phyloP scores from a whole-genome alignment of 2,329 filamentous ascomycete genomes.

The Aureobasidium sp. region DNA sequence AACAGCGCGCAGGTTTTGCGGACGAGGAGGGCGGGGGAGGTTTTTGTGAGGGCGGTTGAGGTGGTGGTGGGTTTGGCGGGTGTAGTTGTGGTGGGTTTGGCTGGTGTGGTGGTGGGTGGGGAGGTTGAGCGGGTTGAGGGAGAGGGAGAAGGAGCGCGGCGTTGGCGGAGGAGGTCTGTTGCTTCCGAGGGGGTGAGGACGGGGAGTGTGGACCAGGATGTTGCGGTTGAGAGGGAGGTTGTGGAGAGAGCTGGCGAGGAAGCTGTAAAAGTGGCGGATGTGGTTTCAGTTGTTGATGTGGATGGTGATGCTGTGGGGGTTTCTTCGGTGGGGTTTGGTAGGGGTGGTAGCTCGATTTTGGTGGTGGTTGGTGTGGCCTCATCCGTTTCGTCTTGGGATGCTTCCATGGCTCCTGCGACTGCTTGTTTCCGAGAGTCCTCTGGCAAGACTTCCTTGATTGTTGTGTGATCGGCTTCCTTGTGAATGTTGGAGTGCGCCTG shows the following conservation, averaged over 20 bases:
- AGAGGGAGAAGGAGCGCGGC: background rate
- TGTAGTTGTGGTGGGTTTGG: background rate
- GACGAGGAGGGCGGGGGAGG: conserved; percentile 44
- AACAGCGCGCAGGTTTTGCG: conserved; percentile 70
- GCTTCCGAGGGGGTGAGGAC: conserved; percentile 8
- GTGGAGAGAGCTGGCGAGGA: conserved; percentile 7
- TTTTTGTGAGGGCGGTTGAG: background rate
- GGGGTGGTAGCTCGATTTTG: background rate
- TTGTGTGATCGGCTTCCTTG: background rate
- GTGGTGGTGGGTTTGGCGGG: background rate
- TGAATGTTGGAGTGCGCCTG: background rate
- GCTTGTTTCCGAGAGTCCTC: background rate
- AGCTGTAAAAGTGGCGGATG: background rate
- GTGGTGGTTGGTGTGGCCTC: background rate
- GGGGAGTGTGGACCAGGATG: conserved; percentile 11
- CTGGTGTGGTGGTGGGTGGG: background rate
- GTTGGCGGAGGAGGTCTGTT: conserved; percentile 2
- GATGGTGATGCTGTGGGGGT: background rate
- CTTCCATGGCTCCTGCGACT: background rate
- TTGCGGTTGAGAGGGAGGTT: conserved; percentile 2
- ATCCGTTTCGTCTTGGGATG: background rate
- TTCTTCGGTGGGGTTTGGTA: background rate
- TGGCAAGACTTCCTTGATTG: background rate
- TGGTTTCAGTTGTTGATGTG: background rate
- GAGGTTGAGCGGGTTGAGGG: background rate